Evolutionary conservation across 2,329 filamentous ascomycete species (phyloP).

Genomic region (Ambrosiella cleistominuta): DNA sequence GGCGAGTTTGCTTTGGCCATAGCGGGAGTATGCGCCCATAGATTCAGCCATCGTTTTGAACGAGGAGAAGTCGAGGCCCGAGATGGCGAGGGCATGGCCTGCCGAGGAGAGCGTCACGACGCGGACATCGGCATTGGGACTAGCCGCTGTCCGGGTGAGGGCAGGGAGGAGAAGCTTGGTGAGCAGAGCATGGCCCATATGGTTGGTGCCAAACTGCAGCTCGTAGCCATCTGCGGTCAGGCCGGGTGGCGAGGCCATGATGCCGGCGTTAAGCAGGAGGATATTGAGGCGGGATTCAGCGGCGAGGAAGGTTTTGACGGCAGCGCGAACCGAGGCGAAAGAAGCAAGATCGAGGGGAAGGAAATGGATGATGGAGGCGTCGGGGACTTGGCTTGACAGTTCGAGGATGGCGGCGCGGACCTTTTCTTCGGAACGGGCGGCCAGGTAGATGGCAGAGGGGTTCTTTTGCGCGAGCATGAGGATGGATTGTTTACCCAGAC

Average conservation of each 20-base stretch:
- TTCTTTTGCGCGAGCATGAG: slow-evolving; percentile 23
- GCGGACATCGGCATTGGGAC: slow-evolving; percentile 17
- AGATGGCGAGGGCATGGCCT: slow-evolving; percentile 16
- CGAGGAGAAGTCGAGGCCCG: slow-evolving; percentile 19
- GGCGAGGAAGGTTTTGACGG: slow-evolving; percentile 21
- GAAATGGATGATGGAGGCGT: slow-evolving; percentile 17
- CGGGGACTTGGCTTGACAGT: slow-evolving; percentile 9
- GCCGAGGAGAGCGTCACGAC: slow-evolving; percentile 18
- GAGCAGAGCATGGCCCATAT: slow-evolving; percentile 30
- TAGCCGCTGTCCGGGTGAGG: slow-evolving; percentile 18
- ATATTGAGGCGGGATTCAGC: slow-evolving; percentile 20
- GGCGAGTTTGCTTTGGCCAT: slow-evolving; percentile 20
- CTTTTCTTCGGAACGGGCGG: slow-evolving; percentile 26
- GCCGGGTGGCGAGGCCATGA: slow-evolving; percentile 22
- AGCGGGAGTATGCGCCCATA: slow-evolving; percentile 16
- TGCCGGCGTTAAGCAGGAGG: slow-evolving; percentile 28
- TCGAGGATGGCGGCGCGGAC: slow-evolving; percentile 16
- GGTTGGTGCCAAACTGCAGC: slow-evolving; percentile 27
- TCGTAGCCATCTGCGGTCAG: slow-evolving; percentile 25
- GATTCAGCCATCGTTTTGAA: slow-evolving; percentile 16
- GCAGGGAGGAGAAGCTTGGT: slow-evolving; percentile 25
- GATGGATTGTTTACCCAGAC: slow-evolving; percentile 23
- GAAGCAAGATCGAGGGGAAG: slow-evolving; percentile 22
- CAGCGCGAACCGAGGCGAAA: slow-evolving; percentile 21
- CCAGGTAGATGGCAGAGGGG: slow-evolving; percentile 28